Evolutionary conservation across 495 filamentous ascomycete genomes (phyloP).

Genomic region (Evansstolkia leycettana): DNA sequence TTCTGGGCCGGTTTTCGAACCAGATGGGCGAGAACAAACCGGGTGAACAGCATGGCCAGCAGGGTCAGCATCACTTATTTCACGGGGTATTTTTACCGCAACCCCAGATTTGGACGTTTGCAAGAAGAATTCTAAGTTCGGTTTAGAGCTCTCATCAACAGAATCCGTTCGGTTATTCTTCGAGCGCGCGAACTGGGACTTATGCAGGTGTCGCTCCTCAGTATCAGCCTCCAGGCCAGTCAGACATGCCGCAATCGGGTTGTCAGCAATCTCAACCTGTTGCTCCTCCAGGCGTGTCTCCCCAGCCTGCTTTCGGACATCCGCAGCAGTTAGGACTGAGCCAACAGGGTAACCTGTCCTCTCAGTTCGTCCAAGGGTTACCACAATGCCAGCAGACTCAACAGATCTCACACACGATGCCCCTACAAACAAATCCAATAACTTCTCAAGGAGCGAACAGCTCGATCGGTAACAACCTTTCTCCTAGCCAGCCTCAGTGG

Average conservation of each 20-base stretch:
- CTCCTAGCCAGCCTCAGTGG: slow-evolving; percentile 1
- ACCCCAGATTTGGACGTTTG: too few species aligned
- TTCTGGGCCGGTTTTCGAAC: slow-evolving; percentile 9
- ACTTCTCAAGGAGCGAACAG: too few species aligned
- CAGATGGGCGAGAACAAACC: slow-evolving; percentile 6
- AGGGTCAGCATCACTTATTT: slow-evolving; percentile 1
- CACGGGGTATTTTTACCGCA: not conserved
- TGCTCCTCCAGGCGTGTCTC: not conserved
- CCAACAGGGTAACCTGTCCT: not conserved
- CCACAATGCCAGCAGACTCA: not conserved
- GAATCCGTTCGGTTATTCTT: not conserved
- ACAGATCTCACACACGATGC: not conserved
- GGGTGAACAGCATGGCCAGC: not conserved
- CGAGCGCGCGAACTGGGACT: not conserved
- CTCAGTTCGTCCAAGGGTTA: not conserved
- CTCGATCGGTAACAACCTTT: not conserved
- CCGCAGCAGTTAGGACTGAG: not conserved
- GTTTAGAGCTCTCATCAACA: not conserved
- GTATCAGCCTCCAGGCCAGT: not conserved
- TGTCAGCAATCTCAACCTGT: too few species aligned
- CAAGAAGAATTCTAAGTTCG: not conserved
- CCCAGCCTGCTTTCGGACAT: not conserved
- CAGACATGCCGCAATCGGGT: too few species aligned
- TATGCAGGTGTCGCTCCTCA: not conserved
- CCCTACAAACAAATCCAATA: too few species aligned